Base-by-base conservation (phyloP, 495 filamentous ascomycete genomes). In the Aspergillus biplanus region DNA sequence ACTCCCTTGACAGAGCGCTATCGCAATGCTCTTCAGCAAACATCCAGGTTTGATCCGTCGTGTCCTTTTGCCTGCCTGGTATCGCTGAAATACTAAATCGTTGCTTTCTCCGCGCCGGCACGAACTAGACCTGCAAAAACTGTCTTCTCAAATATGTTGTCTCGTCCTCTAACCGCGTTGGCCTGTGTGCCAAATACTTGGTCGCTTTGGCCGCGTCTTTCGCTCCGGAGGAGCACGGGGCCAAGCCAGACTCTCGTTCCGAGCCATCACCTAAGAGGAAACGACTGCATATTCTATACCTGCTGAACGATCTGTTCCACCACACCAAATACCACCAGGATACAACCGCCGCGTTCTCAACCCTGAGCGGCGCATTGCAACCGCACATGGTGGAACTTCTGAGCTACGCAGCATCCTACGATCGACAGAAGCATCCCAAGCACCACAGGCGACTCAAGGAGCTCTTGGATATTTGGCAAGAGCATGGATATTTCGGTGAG, bases 41-140 rank as follows among this genome's bases (percentile, higher is more conserved):
- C 80, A 89, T 97, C 83, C 93, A 97, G 93, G 93, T 97, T 92
- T 93, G 92, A 91, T 66, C 69, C 65, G 71, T 71, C 72, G 65
- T 67, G 67, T 71, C 66, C 73, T 73, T 59, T 68, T 48, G 64
- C 65, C 60, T 52, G 39, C 18, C 62, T 52, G 67, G 49, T 57
- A 49, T 75, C 79, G 75, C 78, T 74, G 77, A 71, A 81, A 79
- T 76, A 76, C 82, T 85, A 82, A 82, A 85, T 74, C 67, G 77
- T 76, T 67, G 73, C 42, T 60, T 61, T 16, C 15, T 59, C 46
- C 63, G 50, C 75, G 58, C 73, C 67, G 74, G 72, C 77, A 79
- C 72, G 76, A 86, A 87, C 67, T 83, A 97, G 93, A 90, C 84
- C 79, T 93, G 90, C 82, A 97, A 93, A 84, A 80, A 83, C 74